phyloP scores from a whole-genome alignment of 805 yeast genomes.

The Wickerhamiella qilinensis region DNA sequence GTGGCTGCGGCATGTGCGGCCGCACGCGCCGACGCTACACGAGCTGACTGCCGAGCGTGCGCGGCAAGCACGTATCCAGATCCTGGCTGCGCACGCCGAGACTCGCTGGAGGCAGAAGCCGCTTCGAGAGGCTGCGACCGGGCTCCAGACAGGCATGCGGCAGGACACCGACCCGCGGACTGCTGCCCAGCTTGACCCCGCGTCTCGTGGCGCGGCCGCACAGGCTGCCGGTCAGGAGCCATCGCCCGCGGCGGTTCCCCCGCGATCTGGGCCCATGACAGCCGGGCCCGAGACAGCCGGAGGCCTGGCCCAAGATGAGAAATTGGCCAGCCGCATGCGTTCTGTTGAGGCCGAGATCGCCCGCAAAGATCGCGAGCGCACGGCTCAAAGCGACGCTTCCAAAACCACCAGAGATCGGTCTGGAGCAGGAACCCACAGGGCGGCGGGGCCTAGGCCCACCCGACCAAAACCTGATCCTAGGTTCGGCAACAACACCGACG shows the following conservation, averaged over 20 bases:
- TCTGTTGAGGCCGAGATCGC: background rate
- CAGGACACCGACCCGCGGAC: background rate
- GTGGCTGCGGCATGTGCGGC: slow-evolving; percentile 58
- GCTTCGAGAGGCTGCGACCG: background rate
- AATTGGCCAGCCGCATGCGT: background rate
- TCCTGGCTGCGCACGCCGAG: slow-evolving; percentile 31
- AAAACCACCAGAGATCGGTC: no score
- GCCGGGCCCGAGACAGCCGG: no score
- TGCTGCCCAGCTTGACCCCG: background rate
- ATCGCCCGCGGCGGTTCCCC: no score
- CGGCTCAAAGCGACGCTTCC: no score
- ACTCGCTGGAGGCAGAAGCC: slow-evolving; percentile 23
- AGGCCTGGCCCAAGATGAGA: slow-evolving; percentile 7
- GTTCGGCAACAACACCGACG: no score
- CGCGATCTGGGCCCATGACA: no score
- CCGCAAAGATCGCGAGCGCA: background rate
- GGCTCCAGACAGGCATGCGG: background rate
- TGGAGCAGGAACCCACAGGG: no score
- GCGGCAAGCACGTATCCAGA: slow-evolving; percentile 37
- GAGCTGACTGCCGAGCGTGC: slow-evolving; percentile 45
- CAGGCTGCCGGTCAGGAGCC: no score
- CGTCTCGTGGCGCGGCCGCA: background rate
- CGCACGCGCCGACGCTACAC: slow-evolving; percentile 40
- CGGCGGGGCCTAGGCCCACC: no score
- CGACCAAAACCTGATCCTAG: no score